Percentiles rank a stretch among this genome's conserved stretches.
Conservation (phyloP, 371 early-diverging fungal species). For the Apophysomyces elegans region DNA sequence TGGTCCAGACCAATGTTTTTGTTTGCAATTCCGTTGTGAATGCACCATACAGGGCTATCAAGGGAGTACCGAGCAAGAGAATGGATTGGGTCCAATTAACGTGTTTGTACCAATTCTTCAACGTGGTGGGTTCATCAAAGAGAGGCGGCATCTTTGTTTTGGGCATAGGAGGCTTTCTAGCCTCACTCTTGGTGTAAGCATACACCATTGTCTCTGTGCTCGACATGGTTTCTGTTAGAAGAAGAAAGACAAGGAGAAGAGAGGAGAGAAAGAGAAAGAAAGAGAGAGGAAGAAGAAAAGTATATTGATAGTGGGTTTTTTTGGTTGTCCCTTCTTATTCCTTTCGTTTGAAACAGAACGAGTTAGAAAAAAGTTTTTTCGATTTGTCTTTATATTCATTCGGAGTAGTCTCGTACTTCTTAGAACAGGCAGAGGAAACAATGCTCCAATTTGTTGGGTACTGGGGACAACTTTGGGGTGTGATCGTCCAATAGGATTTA, state of each 20-base stretch:
- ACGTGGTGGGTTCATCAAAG: constrained; percentile 51
- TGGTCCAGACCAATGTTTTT: constrained; percentile 78
- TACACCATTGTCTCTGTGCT: constrained; percentile 25
- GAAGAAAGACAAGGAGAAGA: neutral
- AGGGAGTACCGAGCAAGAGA: constrained; percentile 75
- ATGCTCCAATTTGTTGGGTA: constrained; percentile 6
- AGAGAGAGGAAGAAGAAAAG: neutral
- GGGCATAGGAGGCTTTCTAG: constrained; percentile 48
- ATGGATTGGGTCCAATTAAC: constrained; percentile 85
- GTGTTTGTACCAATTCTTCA: constrained; percentile 56
- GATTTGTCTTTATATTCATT: constrained; percentile 1
- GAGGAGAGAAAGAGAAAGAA: neutral
- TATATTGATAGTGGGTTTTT: too few relatives aligned
- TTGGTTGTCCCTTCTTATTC: neutral
- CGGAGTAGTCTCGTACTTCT: neutral
- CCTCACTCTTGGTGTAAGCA: constrained; percentile 52
- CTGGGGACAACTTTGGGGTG: constrained; percentile 4
- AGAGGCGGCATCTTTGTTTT: constrained; percentile 27
- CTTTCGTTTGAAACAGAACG: constrained; percentile 3
- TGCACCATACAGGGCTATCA: constrained; percentile 82
- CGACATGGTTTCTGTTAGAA: neutral
- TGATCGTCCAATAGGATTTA: constrained; percentile 3
- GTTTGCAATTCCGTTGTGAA: constrained; percentile 66
- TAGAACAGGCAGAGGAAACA: neutral
- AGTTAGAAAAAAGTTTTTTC: neutral